These are phyloP conservation scores for Ehretia macrophylla DNA, from an alignment of 257 asterid genomes.

Conservation along the genomic window DNA sequence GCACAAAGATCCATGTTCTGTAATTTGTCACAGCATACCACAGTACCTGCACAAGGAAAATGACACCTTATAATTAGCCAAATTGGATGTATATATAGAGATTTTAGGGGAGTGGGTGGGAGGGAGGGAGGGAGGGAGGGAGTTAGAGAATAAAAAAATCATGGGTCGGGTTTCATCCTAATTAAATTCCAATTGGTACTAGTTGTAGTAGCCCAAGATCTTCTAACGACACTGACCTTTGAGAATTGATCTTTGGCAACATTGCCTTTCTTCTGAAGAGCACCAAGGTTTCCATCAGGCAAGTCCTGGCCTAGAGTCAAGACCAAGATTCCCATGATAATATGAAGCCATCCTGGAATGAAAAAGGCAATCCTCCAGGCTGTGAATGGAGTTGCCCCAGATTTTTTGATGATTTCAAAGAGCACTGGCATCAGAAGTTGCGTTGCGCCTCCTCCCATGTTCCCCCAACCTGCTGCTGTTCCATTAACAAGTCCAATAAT, in stretches of 20 bases:
- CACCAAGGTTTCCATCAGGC: constrained; percentile 57
- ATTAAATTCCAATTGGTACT: too few species aligned
- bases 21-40: constrained; percentile 60
- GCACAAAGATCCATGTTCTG: constrained; percentile 66
- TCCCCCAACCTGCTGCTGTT: constrained; percentile 71
- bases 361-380: constrained; percentile 70
- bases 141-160: too few species aligned
- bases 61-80: neutral
- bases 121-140: too few species aligned
- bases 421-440: constrained; percentile 66
- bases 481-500: constrained; percentile 56
- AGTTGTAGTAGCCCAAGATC: too few species aligned
- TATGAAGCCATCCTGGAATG: constrained; percentile 59
- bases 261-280: constrained; percentile 44
- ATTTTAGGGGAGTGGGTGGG: too few species aligned
- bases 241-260: constrained; percentile 44
- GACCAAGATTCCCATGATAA: constrained; percentile 56
- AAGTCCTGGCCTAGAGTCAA: constrained; percentile 62
- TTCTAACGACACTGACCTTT: constrained; percentile 29
- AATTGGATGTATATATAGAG: too few species aligned
- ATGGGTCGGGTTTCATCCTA: too few species aligned
- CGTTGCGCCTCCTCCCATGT: constrained; percentile 75
- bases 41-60: constrained; percentile 27
- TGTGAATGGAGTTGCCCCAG: constrained; percentile 44
- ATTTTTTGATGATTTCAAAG: constrained; percentile 31